Evolutionary conservation across 2,329 filamentous ascomycete genomes (phyloP), one percentile per base, ranked within the genome.

Genomic region (Aciculosporium take): DNA sequence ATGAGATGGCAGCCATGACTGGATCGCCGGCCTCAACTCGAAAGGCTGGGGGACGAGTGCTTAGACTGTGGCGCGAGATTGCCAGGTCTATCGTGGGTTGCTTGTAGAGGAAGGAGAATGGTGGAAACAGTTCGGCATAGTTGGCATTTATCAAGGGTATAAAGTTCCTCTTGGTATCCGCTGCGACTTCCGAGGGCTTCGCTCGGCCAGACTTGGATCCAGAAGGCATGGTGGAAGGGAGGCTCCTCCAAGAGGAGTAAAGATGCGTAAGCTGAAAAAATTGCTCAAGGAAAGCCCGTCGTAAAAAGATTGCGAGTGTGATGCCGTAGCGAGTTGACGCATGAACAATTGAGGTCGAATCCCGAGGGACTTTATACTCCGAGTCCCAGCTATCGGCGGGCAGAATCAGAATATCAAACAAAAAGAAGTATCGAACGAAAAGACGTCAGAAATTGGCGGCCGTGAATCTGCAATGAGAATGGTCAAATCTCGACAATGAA

Each of bases 81-180:
- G 54, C 49, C 47, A 73, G 62, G 56, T 71, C 65, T 53, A 61
- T 54, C 53, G 71, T 54, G 48, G 68, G 63, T 49, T 71, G 61
- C 54, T 66, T 56, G 55, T 74, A 74, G 32, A 81, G 65, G 50
- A 73, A 71, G 3, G 79, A 84, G 49, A 66, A 70, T 4, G 69
- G 68, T 13, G 68, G 68, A 67, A 65, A 82, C 52, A 61, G 59
- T 43, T 66, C 63, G 44, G 62, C 66, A 59, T 71, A 76, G 53
- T 72, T 65, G 28, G 67, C 64, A 52, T 67, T 71, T 51, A 84
- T 74, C 47, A 72, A 64, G 13, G 81, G 80, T 48, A 84, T 79
- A 54, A 79, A 82, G 44, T 71, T 70, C 51, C 69, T 72, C 59
- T 84, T 84, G n/a, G 79, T 81, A 56, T 84, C 80, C 21, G 76